Evolutionary conservation across 306 rosid genomes (phyloP).

Genomic region (Boehmeria nivea): DNA sequence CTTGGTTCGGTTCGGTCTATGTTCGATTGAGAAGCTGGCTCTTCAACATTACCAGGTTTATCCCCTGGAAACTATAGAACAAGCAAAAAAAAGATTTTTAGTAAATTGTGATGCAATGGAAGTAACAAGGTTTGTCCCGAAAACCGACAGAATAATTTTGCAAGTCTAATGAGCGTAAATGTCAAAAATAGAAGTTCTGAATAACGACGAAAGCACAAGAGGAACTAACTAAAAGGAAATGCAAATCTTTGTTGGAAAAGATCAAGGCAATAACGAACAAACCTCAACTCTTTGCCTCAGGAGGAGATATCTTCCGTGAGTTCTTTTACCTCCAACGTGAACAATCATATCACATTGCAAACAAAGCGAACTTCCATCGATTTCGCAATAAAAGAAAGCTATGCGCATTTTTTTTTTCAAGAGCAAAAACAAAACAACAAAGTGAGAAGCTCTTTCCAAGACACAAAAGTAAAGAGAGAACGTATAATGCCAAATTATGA

Average conservation of each 20-base stretch:
- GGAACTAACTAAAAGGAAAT: neutral
- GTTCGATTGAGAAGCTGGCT: slow-evolving; percentile 28
- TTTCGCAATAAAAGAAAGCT: slow-evolving; percentile 98
- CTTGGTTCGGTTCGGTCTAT: slow-evolving; percentile 46
- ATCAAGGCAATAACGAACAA: slow-evolving; percentile 12
- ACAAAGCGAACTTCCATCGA: slow-evolving; percentile 91
- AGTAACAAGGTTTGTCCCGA: too few species aligned
- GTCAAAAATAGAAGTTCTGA: too few species aligned
- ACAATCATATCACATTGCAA: slow-evolving; percentile 93
- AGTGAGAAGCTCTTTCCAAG: neutral
- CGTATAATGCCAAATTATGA: neutral
- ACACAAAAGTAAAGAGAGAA: slow-evolving; percentile 1
- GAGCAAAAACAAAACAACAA: too few species aligned
- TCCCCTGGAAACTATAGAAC: slow-evolving; percentile 84
- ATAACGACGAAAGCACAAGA: too few species aligned
- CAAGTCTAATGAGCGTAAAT: too few species aligned
- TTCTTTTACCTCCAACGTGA: slow-evolving; percentile 99
- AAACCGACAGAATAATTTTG: too few species aligned
- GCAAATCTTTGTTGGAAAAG: slow-evolving; percentile 3
- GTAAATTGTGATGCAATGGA: too few species aligned
- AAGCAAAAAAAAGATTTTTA: too few species aligned
- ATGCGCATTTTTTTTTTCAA: slow-evolving; percentile 39
- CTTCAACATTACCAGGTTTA: slow-evolving; percentile 49
- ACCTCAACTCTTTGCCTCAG: slow-evolving; percentile 97
- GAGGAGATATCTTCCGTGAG: slow-evolving; percentile 90